Evolutionary conservation across 305 asterid species (phyloP).

Genomic region (Solanum hybrid): DNA sequence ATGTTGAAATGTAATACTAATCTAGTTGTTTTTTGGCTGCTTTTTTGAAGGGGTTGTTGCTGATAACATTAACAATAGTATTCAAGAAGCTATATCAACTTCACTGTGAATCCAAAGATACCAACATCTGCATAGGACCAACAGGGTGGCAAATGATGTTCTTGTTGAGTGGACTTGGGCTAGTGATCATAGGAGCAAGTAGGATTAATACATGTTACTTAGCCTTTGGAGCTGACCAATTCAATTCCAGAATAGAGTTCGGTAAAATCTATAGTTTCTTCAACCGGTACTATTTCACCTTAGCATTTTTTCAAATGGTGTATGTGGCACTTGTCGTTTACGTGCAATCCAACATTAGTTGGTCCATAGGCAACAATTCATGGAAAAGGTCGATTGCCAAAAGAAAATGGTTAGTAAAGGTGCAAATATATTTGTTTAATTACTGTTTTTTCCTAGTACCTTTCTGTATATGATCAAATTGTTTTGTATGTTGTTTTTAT

Average conservation of each 20-base stretch:
- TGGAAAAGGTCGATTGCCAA: not conserved
- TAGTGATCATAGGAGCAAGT: slow-evolving; percentile 34
- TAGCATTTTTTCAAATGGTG: slow-evolving; percentile 54
- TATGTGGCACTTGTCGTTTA: slow-evolving; percentile 52
- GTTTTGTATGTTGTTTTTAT: not conserved
- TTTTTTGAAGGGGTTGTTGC: slow-evolving; percentile 33
- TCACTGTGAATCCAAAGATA: slow-evolving; percentile 19
- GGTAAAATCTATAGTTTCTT: slow-evolving; percentile 52
- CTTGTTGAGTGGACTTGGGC: slow-evolving; percentile 31
- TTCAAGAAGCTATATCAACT: slow-evolving; percentile 49
- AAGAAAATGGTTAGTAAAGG: not conserved
- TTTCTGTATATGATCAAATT: not conserved
- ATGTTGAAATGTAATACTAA: not conserved
- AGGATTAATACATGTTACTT: slow-evolving; percentile 68
- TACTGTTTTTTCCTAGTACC: not conserved
- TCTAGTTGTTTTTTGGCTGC: not conserved
- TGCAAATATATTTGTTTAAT: not conserved
- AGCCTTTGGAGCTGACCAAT: slow-evolving; percentile 61
- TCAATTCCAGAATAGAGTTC: slow-evolving; percentile 39
- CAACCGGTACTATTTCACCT: slow-evolving; percentile 70
- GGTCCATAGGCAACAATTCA: slow-evolving; percentile 27
- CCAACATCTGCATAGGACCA: slow-evolving; percentile 28
- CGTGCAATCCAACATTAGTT: slow-evolving; percentile 53
- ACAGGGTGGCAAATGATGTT: slow-evolving; percentile 36
- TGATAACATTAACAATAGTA: slow-evolving; percentile 42